phyloP scores from a whole-genome alignment of 2,329 filamentous ascomycete genomes.

The Paracorniculantispora psalliotae region DNA sequence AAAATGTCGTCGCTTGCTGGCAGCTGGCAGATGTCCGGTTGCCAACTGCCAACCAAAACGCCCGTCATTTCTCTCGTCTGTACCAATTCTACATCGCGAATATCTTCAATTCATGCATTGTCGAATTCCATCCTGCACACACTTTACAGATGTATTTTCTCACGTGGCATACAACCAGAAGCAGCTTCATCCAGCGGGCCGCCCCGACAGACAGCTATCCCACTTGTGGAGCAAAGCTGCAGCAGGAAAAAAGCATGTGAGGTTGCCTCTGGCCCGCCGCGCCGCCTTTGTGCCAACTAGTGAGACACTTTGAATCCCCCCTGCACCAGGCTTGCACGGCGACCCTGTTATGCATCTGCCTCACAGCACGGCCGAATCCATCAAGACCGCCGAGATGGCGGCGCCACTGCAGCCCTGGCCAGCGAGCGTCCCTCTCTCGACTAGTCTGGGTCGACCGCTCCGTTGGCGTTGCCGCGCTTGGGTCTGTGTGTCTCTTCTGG shows the following conservation, averaged over 20 bases:
- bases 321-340: background rate
- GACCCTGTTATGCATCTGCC: background rate
- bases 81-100: background rate
- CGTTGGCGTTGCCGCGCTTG: background rate
- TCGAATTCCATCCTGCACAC: background rate
- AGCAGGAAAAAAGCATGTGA: background rate
- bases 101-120: background rate
- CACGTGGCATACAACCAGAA: background rate
- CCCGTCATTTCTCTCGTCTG: background rate
- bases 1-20: background rate
- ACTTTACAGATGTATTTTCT: too few species aligned
- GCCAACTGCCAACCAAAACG: background rate
- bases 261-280: background rate
- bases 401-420: background rate
- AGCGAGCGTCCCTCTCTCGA: background rate
- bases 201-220: constrained; percentile 1
- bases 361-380: background rate
- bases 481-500: background rate
- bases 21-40: background rate
- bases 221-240: background rate
- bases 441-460: background rate
- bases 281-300: background rate
- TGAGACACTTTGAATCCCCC: background rate
- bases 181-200: background rate
- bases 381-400: constrained; percentile 5